Base-by-base conservation (phyloP, 2,329 filamentous ascomycete species). In the Penicillium sp. region DNA sequence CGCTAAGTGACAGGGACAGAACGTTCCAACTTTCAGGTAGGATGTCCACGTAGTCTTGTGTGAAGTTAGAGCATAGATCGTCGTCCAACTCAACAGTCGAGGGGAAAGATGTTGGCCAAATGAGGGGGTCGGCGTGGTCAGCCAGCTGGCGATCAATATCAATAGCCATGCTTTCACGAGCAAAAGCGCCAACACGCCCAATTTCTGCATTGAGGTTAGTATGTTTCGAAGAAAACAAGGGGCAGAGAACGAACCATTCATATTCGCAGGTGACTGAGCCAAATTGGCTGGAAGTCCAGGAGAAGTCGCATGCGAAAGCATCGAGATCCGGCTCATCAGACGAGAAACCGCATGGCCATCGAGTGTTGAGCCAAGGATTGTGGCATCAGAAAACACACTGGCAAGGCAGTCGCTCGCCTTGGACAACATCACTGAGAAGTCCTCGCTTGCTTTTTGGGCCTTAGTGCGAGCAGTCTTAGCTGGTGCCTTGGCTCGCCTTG, bases 21-120 rank as follows among this genome's bases (percentile, higher is more conserved):
- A 92, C 88, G 44, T 86, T 91, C 94, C 94, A 99, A 6, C 82
- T 79, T 38, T 79, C 75, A 0, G 94, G 95, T 5, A 99, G 85
- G 46, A 93, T 88, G 66, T 97, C 89, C 47, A 97, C 81, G 63
- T 92, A 96, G 43, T 92, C 84, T 58, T 82, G 81, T 68, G 93
- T 89, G 65, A 96, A 95, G 24, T 80, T 79, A 41, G 78, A 73
- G 64, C 86, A 81, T 58, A 87, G 81, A 9, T 64, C 55, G 24
- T 55, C 58, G 2, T 64, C 60, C 9, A 64, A 47, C 24, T 64
- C 59, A 3, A 54, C 47, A 3, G 54, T 48, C 2, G 62, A 54
- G 9, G 50, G 48, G n/a, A 66, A 62, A 3, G 65, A 55, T 3
- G 67, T 62, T 7, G 82, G 81, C 82, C 82, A 84, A 46, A 72